These are phyloP conservation scores for Phaeosphaeriaceae sp. DNA, from an alignment of 2,329 filamentous ascomycete genomes.

Conservation along the genomic window DNA sequence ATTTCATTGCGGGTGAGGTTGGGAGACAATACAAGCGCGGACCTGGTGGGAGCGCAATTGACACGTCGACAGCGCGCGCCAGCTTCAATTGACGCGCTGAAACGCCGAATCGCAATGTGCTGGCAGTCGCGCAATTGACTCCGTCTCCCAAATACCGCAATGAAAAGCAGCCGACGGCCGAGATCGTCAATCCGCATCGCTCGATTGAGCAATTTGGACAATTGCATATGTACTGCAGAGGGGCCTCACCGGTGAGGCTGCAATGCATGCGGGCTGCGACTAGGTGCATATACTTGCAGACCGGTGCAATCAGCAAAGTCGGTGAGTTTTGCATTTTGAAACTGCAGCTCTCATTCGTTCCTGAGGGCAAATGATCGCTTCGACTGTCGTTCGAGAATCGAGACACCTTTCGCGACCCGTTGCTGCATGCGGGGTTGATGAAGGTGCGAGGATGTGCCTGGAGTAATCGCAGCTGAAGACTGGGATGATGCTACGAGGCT, in stretches of 20 bases:
- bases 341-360: slow-evolving; percentile 13
- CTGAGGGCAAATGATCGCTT: slow-evolving; percentile 4
- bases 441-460: slow-evolving; percentile 4
- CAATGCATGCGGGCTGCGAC: slow-evolving; percentile 26
- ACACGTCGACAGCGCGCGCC: slow-evolving; percentile 2
- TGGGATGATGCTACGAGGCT: neutral
- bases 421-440: slow-evolving; percentile 5
- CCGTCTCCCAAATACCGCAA: neutral
- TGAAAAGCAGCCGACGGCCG: slow-evolving; percentile 6
- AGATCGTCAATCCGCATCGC: slow-evolving; percentile 5
- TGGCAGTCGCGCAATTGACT: slow-evolving; percentile 8
- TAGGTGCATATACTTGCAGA: slow-evolving; percentile 18
- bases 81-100: neutral
- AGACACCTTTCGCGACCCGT: slow-evolving; percentile 2
- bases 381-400: neutral
- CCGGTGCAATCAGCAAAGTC: slow-evolving; percentile 28
- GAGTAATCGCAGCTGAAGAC: neutral
- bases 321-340: slow-evolving; percentile 28
- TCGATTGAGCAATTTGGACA: neutral
- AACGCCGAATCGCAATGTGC: neutral
- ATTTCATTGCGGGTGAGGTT: slow-evolving; percentile 3
- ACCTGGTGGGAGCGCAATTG: slow-evolving; percentile 3
- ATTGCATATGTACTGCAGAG: slow-evolving; percentile 2
- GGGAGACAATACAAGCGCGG: slow-evolving; percentile 1
- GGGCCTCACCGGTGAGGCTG: slow-evolving; percentile 37